A percentile compares a stretch with the other conserved stretches of the same genome.
Conservation (phyloP, 495 filamentous ascomycete species). For the Alectoria sarmentosa region DNA sequence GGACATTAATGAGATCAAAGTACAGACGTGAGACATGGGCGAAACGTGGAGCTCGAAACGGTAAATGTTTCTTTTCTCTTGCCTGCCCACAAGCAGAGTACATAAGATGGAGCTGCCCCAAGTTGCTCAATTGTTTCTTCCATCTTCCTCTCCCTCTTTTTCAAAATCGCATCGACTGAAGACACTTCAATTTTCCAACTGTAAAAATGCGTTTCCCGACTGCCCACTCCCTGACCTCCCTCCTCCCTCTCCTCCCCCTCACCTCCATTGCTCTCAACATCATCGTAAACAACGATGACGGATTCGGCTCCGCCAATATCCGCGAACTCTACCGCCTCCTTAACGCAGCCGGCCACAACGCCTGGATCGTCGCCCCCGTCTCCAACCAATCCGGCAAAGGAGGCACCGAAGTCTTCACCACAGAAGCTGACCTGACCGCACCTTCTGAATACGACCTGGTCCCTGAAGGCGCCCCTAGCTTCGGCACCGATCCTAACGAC, state of each 20-base stretch:
- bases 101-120: background rate
- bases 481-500: slow-evolving; percentile 36
- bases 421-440: slow-evolving; percentile 27
- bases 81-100: background rate
- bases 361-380: slow-evolving; percentile 32
- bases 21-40: background rate
- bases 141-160: background rate
- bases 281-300: slow-evolving; percentile 43
- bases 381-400: slow-evolving; percentile 27
- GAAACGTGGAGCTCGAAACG: background rate
- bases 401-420: slow-evolving; percentile 29
- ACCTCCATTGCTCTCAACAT: slow-evolving; percentile 32
- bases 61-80: background rate
- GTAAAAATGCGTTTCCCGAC: slow-evolving; percentile 1
- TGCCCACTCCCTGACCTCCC: background rate
- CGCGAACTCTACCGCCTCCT: slow-evolving; percentile 37
- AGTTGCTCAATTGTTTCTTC: background rate
- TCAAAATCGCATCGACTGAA: background rate
- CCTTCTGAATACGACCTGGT: slow-evolving; percentile 29
- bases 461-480: slow-evolving; percentile 23
- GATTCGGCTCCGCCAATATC: slow-evolving; percentile 38
- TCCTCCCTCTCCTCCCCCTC: background rate
- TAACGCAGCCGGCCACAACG: slow-evolving; percentile 34
- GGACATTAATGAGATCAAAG: background rate
- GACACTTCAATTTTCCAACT: background rate